Evolutionary conservation across 129 eudicot genomes (phyloP).

Genomic region (carrot (Daucus carota)): DNA sequence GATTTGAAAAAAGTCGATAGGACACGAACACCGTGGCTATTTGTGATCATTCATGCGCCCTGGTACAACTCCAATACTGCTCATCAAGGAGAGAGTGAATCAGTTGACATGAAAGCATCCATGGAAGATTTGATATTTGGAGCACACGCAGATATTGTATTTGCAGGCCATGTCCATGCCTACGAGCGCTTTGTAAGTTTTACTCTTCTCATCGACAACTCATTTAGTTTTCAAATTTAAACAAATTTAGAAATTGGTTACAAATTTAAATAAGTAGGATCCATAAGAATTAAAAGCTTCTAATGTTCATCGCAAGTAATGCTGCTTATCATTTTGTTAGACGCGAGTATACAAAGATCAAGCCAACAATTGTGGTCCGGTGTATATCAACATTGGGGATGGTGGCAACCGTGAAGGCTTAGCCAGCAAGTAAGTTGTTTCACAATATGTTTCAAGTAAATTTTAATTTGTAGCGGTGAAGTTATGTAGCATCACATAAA

Average conservation of each 20-base stretch:
- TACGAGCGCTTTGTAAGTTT: constrained; percentile 1
- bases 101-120: background rate
- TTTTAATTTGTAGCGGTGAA: background rate
- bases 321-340: constrained; percentile 10
- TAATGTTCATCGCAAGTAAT: background rate
- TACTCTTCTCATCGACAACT: background rate
- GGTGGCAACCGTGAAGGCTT: constrained; percentile 55
- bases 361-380: constrained; percentile 37
- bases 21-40: background rate
- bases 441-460: background rate
- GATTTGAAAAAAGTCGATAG: background rate
- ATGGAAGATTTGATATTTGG: background rate
- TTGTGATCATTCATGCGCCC: constrained; percentile 1
- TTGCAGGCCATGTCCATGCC: constrained; percentile 7
- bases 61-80: constrained; percentile 4
- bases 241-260: too few species aligned
- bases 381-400: constrained; percentile 40
- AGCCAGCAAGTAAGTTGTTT: constrained; percentile 31
- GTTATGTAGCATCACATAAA: background rate
- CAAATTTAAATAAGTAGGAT: background rate
- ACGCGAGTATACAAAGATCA: constrained; percentile 34
- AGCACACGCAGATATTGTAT: background rate
- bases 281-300: background rate
- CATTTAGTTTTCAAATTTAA: background rate
- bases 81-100: background rate